Percentiles rank a stretch among this genome's conserved stretches.
phyloP scores from a whole-genome alignment of 2,329 filamentous ascomycete genomes.

The Fusarium sp. region DNA sequence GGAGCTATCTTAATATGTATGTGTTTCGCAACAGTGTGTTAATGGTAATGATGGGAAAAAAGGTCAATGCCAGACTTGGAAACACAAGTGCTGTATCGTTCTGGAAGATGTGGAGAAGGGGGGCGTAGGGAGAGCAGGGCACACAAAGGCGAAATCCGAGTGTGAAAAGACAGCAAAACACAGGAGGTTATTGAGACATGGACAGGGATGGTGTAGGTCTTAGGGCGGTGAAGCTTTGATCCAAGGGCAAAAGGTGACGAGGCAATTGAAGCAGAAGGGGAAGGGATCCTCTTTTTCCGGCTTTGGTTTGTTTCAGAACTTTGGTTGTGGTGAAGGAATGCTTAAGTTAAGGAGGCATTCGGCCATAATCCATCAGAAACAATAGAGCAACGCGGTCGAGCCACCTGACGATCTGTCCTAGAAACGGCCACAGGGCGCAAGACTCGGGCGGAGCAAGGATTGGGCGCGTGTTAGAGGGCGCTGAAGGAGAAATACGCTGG shows the following conservation, averaged over 20 bases:
- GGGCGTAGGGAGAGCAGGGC: constrained; percentile 39
- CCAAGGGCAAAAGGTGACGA: constrained; percentile 37
- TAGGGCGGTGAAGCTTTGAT: constrained; percentile 47
- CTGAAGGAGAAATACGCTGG: constrained; percentile 11
- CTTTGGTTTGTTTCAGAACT: constrained; percentile 46
- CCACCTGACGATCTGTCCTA: constrained; percentile 42
- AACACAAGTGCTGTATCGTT: constrained; percentile 49
- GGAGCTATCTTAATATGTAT: constrained; percentile 47
- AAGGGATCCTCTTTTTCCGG: constrained; percentile 37
- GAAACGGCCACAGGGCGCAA: constrained; percentile 44
- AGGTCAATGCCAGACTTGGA: constrained; percentile 42
- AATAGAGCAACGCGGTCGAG: constrained; percentile 37
- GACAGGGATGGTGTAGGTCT: constrained; percentile 42
- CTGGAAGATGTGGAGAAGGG: constrained; percentile 54
- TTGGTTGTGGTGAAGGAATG: constrained; percentile 23
- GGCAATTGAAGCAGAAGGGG: constrained; percentile 35
- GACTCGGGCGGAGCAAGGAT: constrained; percentile 45
- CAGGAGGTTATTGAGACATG: constrained; percentile 32
- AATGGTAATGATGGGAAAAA: constrained; percentile 22
- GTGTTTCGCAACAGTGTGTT: constrained; percentile 36
- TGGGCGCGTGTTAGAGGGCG: constrained; percentile 42
- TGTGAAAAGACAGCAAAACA: constrained; percentile 25
- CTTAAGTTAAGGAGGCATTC: constrained; percentile 23
- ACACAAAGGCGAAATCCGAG: constrained; percentile 47
- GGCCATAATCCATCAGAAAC: constrained; percentile 30